Conservation (phyloP, 176 grass and related monocot genomes). For the Triticum urartu region DNA sequence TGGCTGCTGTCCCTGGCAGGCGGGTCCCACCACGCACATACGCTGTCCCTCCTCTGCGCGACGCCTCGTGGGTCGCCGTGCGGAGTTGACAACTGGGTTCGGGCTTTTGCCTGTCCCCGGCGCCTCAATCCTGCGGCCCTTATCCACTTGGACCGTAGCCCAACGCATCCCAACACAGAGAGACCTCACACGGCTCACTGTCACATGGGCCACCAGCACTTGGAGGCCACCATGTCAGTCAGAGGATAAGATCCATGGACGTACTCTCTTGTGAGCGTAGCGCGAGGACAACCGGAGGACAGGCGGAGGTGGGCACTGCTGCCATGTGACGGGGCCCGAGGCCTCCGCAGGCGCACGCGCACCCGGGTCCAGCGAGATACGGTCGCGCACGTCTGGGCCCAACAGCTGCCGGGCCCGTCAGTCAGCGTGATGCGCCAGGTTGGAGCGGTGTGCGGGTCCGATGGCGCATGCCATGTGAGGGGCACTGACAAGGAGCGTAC, state of each 20-base stretch:
- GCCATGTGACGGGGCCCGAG: conserved; percentile 14
- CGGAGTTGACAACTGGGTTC: conserved; percentile 13
- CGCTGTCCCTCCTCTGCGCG: background rate
- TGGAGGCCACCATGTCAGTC: background rate
- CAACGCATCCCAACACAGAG: background rate
- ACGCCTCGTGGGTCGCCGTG: conserved; percentile 15
- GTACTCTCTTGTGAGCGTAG: background rate
- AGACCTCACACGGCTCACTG: background rate
- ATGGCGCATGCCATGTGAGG: conserved; percentile 11
- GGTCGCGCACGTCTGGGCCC: background rate
- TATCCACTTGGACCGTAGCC: background rate
- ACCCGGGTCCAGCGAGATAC: background rate
- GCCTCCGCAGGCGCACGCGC: background rate
- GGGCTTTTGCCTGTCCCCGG: background rate
- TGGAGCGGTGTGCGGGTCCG: background rate
- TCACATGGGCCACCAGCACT: fast-evolving
- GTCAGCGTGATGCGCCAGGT: background rate
- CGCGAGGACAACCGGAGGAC: background rate
- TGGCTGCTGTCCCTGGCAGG: background rate
- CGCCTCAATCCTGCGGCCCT: background rate
- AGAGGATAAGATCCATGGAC: fast-evolving
- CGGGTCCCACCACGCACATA: background rate
- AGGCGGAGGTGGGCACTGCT: background rate
- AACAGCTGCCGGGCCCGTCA: fast-evolving
- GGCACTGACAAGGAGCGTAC: conserved; percentile 1